Base-by-base conservation (phyloP, 2,329 filamentous ascomycete genomes). In the Orbilia ellipsospora region DNA sequence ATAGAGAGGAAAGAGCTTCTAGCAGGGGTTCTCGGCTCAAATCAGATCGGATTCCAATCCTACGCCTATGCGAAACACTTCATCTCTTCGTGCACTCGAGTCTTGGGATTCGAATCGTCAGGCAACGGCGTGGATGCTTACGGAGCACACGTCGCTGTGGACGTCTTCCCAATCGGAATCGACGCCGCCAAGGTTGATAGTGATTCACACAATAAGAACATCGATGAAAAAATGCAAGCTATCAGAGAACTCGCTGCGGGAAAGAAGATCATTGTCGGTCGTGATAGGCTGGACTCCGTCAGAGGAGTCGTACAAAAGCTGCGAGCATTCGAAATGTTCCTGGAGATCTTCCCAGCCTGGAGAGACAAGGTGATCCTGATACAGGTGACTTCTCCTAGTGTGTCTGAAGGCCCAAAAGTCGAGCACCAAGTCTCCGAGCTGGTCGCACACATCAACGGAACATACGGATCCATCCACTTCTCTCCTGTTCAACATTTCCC, bases 31-130 rank as follows among this genome's bases (percentile, higher is more conserved):
- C 86, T 98, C 50, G 94, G 94, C 16, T 89, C 94, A 67, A 97
- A 97, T 82, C 90, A 98, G 85, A 89, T 98, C 77, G 94, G 93
- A 0, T 97, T 98, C 84, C 94, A 98, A 83, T 95, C 93, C 6
- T 95, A 93, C 84, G 95, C 93, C 82, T 98, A 97, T 82, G 94
- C 94, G 13, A 89, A 94, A 23, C 94, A 98, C 82, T 98, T 98
- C 82, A 89, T 93, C 44, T 97, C 93, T 78, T 97, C 94, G 83
- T 97, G 94, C 83, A 96, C 93, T 0, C 89, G 94, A 26, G 91
- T 97, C 57, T 86, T 97, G 6, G 92, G 92, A n/a, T 96, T 96
- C 80, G 60, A 78, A 20, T 79, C 77, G 13, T 76, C 72, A 2
- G 69, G 77, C 7, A 78, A 77, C 18, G 93, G 94, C 4, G 92